Percentiles rank a stretch among this genome's conserved stretches.
Evolutionary conservation across 73 alveolate species (phyloP).

Genomic region (Durusdinium trenchii): DNA sequence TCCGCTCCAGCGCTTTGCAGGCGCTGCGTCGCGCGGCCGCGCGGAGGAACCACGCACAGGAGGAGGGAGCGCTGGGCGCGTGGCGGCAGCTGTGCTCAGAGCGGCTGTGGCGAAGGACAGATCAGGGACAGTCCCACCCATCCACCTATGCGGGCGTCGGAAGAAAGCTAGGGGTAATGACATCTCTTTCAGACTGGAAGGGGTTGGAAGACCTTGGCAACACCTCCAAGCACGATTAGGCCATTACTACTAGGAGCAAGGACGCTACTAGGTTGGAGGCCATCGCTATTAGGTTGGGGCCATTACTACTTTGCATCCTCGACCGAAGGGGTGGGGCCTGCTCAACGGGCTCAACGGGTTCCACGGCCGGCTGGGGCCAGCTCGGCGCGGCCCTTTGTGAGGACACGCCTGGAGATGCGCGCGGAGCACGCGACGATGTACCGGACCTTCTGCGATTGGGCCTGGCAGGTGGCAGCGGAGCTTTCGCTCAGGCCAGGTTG

Average conservation of each 20-base stretch:
- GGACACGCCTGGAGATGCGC: conserved; percentile 65
- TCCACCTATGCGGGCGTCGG: background rate
- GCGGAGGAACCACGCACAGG: background rate
- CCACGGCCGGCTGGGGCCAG: too few relatives aligned
- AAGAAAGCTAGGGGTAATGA: background rate
- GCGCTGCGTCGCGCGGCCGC: background rate
- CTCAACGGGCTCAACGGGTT: too few relatives aligned
- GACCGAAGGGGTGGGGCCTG: too few relatives aligned
- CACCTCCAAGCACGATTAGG: background rate
- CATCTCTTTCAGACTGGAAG: background rate
- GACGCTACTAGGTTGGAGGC: background rate
- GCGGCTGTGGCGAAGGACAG: conserved; percentile 41
- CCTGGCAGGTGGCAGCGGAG: conserved; percentile 63
- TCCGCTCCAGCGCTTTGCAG: background rate
- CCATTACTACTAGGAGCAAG: background rate
- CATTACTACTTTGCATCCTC: too few relatives aligned
- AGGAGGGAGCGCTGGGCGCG: background rate
- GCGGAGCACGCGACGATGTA: conserved; percentile 1
- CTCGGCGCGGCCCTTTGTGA: background rate
- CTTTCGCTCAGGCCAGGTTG: background rate
- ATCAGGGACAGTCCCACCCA: background rate
- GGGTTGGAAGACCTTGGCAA: background rate
- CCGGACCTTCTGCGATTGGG: background rate
- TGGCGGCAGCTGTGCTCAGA: conserved; percentile 46
- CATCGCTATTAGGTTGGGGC: background rate